These are phyloP conservation scores for Persicaria tinctoria DNA, from an alignment of 148 eudicot genomes.

Conservation along the genomic window DNA sequence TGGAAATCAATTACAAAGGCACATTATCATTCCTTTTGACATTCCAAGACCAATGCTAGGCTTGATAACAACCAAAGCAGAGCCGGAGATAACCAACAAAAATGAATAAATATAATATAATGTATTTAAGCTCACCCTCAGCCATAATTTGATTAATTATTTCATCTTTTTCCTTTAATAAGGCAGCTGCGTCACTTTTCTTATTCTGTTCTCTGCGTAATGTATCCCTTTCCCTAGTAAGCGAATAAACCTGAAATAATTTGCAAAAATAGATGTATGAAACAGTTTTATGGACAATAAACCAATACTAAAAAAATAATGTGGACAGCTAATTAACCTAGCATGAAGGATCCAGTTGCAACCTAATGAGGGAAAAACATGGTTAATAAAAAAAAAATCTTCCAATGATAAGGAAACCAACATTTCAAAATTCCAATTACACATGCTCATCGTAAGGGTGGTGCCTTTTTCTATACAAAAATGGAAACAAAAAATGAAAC, in stretches of 20 bases:
- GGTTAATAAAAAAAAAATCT: neutral
- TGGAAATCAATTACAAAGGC: neutral
- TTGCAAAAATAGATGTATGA: neutral
- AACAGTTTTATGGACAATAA: neutral
- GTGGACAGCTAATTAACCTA: neutral
- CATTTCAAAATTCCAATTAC: neutral
- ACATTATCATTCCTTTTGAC: neutral
- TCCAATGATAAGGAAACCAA: neutral
- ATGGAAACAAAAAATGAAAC: neutral
- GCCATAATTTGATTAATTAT: slow-evolving; percentile 98
- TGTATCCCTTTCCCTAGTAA: slow-evolving; percentile 93
- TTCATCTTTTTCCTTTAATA: slow-evolving; percentile 96
- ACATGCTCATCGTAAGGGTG: neutral
- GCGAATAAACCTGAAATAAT: slow-evolving; percentile 73
- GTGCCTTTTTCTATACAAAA: neutral
- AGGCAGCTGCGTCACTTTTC: slow-evolving; percentile 95
- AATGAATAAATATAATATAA: neutral
- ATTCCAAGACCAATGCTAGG: neutral
- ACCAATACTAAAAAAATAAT: neutral
- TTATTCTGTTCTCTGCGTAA: slow-evolving; percentile 92
- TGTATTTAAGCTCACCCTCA: slow-evolving; percentile 57
- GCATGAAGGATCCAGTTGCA: neutral
- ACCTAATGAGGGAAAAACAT: neutral
- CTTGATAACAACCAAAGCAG: neutral
- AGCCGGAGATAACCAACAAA: neutral